These are phyloP conservation scores for Andalucia godoyi DNA, from an alignment of 78 protist species.

Conservation along the genomic window DNA sequence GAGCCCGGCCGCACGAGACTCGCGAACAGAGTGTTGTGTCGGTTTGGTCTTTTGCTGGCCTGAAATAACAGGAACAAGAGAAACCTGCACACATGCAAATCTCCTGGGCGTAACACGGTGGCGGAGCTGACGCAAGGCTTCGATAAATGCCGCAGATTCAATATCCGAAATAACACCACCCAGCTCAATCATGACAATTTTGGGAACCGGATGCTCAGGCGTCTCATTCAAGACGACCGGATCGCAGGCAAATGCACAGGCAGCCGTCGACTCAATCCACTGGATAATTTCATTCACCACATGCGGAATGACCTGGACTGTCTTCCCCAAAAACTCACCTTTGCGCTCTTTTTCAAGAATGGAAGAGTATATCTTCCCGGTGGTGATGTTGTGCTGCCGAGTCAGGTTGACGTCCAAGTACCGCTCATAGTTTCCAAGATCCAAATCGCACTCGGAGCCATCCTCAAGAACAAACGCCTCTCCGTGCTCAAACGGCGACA, in stretches of 20 bases:
- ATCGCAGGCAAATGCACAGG: no score
- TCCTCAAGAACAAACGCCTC: constrained; percentile 74
- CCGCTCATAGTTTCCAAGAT: constrained; percentile 96
- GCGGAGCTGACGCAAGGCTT: constrained; percentile 91
- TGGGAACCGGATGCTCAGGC: constrained; percentile 39
- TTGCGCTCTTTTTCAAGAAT: constrained; percentile 78
- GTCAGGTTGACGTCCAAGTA: constrained; percentile 57
- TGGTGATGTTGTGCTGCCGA: constrained; percentile 91
- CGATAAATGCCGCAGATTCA: constrained; percentile 92
- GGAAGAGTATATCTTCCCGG: constrained; percentile 87
- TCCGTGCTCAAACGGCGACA: constrained; percentile 83
- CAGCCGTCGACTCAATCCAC: constrained; percentile 88
- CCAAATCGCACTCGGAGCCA: constrained; percentile 95
- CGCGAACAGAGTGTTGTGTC: constrained; percentile 82
- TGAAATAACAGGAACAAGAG: constrained; percentile 54
- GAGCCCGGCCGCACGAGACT: constrained; percentile 79
- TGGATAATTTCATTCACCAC: constrained; percentile 70
- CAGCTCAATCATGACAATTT: constrained; percentile 87
- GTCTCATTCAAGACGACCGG: no score
- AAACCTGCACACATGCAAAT: constrained; percentile 41
- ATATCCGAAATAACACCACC: constrained; percentile 95
- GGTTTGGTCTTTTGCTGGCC: constrained; percentile 97
- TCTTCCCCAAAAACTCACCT: constrained; percentile 94
- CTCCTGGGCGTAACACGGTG: constrained; percentile 66
- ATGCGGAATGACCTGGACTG: constrained; percentile 98